A percentile compares a stretch with the other conserved stretches of the same genome.
These are phyloP conservation scores for Nothomitra cinnamomea DNA, from an alignment of 2,329 filamentous ascomycete species.

Conservation along the genomic window DNA sequence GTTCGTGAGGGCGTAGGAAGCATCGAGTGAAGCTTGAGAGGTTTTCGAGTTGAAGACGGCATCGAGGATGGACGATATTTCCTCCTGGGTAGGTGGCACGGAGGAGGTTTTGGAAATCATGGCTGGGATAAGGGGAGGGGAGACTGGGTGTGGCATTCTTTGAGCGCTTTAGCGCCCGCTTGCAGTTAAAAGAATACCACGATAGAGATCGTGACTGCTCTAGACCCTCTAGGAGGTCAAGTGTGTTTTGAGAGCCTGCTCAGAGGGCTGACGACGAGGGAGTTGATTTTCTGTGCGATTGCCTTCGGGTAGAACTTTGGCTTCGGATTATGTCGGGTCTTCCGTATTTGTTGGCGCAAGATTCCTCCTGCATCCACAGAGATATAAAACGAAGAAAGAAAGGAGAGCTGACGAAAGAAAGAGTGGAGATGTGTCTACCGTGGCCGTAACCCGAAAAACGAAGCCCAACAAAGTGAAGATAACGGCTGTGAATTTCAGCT, in stretches of 20 bases:
- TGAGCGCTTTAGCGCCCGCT: neutral
- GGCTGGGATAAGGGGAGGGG: conserved; percentile 24
- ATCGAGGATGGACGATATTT: conserved; percentile 46
- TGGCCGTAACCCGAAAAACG: too few relatives aligned
- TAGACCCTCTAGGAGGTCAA: too few relatives aligned
- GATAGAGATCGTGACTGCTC: neutral
- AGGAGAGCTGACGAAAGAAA: too few relatives aligned
- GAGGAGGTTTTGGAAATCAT: conserved; percentile 29
- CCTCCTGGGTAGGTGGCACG: conserved; percentile 43
- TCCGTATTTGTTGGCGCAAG: too few relatives aligned
- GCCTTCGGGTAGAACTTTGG: too few relatives aligned
- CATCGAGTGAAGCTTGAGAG: conserved; percentile 51
- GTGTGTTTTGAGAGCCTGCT: neutral
- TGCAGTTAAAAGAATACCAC: neutral
- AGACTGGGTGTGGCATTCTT: conserved; percentile 30
- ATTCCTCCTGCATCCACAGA: too few relatives aligned
- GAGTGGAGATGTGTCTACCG: too few relatives aligned
- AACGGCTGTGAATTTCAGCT: too few relatives aligned
- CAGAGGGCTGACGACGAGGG: neutral
- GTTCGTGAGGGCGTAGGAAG: conserved; percentile 46
- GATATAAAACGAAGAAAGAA: too few relatives aligned
- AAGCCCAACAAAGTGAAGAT: too few relatives aligned
- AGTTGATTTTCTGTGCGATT: too few relatives aligned
- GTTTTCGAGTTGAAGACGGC: conserved; percentile 53
- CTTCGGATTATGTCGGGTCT: too few relatives aligned